Evolutionary conservation across 2,329 filamentous ascomycete species (phyloP), one percentile per base, ranked within the genome.

Genomic region (Venturia nashicola): DNA sequence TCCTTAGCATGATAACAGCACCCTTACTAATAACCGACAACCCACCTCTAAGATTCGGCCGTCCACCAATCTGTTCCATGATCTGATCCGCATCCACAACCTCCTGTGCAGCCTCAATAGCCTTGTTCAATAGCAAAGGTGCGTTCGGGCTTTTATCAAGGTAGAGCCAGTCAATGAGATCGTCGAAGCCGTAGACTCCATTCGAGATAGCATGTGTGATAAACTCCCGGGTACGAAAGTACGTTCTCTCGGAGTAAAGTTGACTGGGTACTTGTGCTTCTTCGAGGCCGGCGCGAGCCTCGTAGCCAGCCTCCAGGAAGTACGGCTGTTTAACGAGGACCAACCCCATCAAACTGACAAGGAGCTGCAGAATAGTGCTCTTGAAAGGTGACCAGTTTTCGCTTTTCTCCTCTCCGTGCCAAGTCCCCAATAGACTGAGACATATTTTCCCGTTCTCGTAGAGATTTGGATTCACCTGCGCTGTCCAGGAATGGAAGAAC

Each of bases 361-460:
- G 70, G 0, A 83, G 75, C 66, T 86, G 83, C 23, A 86, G 70
- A 1, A 86, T 67, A 0, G 82, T 85, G 65, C 80, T 82, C 63
- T 78, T 78, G 0, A 73, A 72, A 1, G 80, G 72, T 32, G 74
- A 79, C 83, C 83, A 86, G 43, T 72, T 76, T 69, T 85, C 83
- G 44, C 77, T 77, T 3, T 78, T 73, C 66, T 79, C 73, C 64
- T 80, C 76, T 0, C 79, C 77, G 62, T 82, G 79, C 83, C 83
- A 86, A 2, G 83, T 86, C 14, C 82, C 83, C 5, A 86, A 72
- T 27, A 86, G 70, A 66, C 78, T 82, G 18, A 86, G 72, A 68
- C 84, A 86, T 40, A 86, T 84, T 68, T 82, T 84, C 32, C 83
- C 83, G 65, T 85, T 80, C 67, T 86, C 83, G 70, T 86, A 86